A percentile compares a stretch with the other conserved stretches of the same genome.
These are phyloP conservation scores for Cyberlindnera mississippiensis DNA, from an alignment of 805 yeast species.

Conservation along the genomic window DNA sequence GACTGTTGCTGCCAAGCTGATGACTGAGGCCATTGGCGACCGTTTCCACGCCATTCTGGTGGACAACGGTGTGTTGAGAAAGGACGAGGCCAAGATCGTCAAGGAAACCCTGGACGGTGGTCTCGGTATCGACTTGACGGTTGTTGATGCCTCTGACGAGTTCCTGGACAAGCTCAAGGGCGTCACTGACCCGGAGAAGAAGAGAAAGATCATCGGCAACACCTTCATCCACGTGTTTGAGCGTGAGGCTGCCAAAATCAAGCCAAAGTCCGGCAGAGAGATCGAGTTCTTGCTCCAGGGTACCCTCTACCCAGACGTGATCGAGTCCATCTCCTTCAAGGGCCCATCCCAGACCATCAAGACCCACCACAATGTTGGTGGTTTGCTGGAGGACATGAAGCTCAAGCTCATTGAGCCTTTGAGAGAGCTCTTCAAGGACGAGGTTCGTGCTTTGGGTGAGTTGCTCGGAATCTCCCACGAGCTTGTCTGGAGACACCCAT, in stretches of 20 bases:
- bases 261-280: conserved; percentile 84
- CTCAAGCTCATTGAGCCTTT: conserved; percentile 97
- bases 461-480: conserved; percentile 93
- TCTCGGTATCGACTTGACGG: conserved; percentile 90
- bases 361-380: conserved; percentile 99
- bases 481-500: conserved; percentile 99
- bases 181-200: conserved; percentile 97
- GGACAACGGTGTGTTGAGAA: conserved; percentile 96
- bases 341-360: conserved; percentile 99
- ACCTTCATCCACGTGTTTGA: conserved; percentile 96
- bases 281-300: conserved; percentile 95
- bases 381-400: conserved; percentile 96
- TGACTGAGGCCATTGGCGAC: conserved; percentile 98
- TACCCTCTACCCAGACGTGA: conserved; percentile 96
- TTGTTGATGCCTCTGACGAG: conserved; percentile 90
- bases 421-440: conserved; percentile 98
- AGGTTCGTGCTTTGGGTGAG: conserved; percentile 95
- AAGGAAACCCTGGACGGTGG: conserved; percentile 88
- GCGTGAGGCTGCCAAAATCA: conserved; percentile 88
- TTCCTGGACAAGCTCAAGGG: conserved; percentile 85
- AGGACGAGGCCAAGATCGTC: conserved; percentile 86
- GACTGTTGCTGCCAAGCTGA: conserved; percentile 96
- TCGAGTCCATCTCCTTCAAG: conserved; percentile 97
- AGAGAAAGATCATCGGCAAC: conserved; percentile 97
- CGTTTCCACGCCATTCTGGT: conserved; percentile 98